Conservation (phyloP, 352 stramenopile species). For the Aphanomyces cochlioides region DNA sequence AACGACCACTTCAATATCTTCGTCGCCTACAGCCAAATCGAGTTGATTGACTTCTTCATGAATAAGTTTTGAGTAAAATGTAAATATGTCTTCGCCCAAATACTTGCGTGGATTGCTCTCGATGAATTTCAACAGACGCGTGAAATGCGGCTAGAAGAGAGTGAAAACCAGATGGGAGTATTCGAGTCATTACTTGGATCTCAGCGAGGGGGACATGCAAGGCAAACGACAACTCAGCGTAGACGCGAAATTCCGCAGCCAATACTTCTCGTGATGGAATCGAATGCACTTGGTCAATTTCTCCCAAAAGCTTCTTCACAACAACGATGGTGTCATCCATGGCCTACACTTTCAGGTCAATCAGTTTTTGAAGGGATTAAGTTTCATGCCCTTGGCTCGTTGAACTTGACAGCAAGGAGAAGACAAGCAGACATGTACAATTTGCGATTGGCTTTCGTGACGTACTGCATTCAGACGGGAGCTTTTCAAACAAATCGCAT, state of each 20-base stretch:
- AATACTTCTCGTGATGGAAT: constrained; percentile 81
- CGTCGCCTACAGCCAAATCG: not conserved
- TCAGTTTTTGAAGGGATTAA: not conserved
- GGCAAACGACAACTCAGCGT: constrained; percentile 85
- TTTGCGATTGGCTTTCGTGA: constrained; percentile 95
- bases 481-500: constrained; percentile 46
- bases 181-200: constrained; percentile 39
- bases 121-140: constrained; percentile 75
- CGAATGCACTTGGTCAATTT: constrained; percentile 77
- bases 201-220: constrained; percentile 78
- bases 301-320: constrained; percentile 64
- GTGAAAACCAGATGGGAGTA: not conserved
- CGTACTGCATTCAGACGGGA: constrained; percentile 81
- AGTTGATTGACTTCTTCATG: constrained; percentile 59
- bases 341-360: constrained; percentile 30
- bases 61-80: constrained; percentile 65
- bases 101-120: constrained; percentile 88
- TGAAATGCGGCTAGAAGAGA: constrained; percentile 63
- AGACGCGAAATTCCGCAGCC: constrained; percentile 86
- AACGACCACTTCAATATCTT: constrained; percentile 40
- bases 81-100: constrained; percentile 81
- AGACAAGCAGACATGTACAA: constrained; percentile 95
- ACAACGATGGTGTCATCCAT: constrained; percentile 59
- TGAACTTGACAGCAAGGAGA: constrained; percentile 92
- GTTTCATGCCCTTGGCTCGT: constrained; percentile 49